Conservation (phyloP, 768 basidiomycete species). For the Agrocybe praecox region DNA sequence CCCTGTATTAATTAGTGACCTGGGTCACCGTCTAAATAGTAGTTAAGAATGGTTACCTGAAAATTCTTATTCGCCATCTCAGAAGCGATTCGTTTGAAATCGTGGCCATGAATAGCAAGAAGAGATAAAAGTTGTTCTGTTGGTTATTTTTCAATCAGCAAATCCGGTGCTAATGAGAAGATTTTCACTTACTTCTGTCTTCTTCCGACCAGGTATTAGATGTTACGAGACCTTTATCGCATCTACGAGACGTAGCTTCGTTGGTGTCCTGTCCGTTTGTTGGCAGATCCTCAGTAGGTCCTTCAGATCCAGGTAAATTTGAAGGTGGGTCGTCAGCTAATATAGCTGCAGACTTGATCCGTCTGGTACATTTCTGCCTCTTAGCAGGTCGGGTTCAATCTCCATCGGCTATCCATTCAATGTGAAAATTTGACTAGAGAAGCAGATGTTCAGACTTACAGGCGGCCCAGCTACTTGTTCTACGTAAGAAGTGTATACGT, state of each 20-base stretch:
- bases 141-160: slow-evolving; percentile 18
- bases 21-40: slow-evolving; percentile 53
- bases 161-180: background rate
- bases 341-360: slow-evolving; percentile 43
- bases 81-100: slow-evolving; percentile 71
- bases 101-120: slow-evolving; percentile 61
- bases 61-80: slow-evolving; percentile 60
- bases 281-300: slow-evolving; percentile 22
- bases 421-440: background rate
- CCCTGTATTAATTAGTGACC: slow-evolving; percentile 54
- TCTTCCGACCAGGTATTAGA: slow-evolving; percentile 62
- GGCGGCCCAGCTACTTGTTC: slow-evolving; percentile 11
- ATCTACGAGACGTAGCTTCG: slow-evolving; percentile 29
- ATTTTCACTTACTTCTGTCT: slow-evolving; percentile 59
- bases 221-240: slow-evolving; percentile 18
- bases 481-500: slow-evolving; percentile 1
- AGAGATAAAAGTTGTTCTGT: slow-evolving; percentile 59
- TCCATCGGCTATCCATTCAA: slow-evolving; percentile 25
- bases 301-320: slow-evolving; percentile 26
- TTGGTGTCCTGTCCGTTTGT: slow-evolving; percentile 19
- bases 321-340: slow-evolving; percentile 35
- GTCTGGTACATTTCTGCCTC: slow-evolving; percentile 40
- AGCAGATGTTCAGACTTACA: slow-evolving; percentile 14
- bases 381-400: slow-evolving; percentile 37
- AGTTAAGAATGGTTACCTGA: background rate